Base-by-base conservation (phyloP, 2,329 filamentous ascomycete genomes). In the Xylaria sp. region DNA sequence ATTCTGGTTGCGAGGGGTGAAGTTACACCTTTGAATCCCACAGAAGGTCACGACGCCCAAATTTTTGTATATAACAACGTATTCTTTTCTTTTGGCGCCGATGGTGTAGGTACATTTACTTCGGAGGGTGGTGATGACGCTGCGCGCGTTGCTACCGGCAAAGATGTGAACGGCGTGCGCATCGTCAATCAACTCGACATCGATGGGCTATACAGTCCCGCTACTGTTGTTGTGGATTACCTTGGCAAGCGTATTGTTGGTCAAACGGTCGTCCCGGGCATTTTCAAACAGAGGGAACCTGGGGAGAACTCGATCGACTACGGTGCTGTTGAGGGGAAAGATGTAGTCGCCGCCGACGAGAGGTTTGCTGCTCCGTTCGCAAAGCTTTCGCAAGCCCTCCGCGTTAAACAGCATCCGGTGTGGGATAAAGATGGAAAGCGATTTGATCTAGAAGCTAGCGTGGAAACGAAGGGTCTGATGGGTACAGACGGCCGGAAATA, bases 21-120 rank as follows among this genome's bases (percentile, higher is more conserved):
- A 77, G 91, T 99, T 67, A 89, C 93, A 19, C 92, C 95, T 6
- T 80, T 99, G 57, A 99, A 99, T 80, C 96, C 95, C 6, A 98
- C 94, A 0, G 95, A 99, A 79, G 89, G 85, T 67, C 87, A 85
- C 69, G 94, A 99, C 76, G 95, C 95, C 3, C 95, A 99, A 77
- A 99, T 99, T 68, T 99, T 97, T 73, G 94, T 99, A 23, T 97
- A 98, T 83, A 98, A 98, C 83, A 99, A 99, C 79, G 93, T 99
- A 69, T 99, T 99, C 82, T 99, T 97, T 82, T 98, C 95, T 0
- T 98, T 97, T 71, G 95, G 95, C 66, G 94, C 95, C 46, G 95
- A 99, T 76, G 96, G 95, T 55, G 95, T 98, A 47, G 94, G 95
- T 45, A 99, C 95, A 15, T 99, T 99, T 77, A 94, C 93, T 11